A percentile compares a stretch with the other conserved stretches of the same genome.
These are phyloP conservation scores for Lichtheimia corymbifera DNA, from an alignment of 371 early-diverging fungal species.

Conservation along the genomic window DNA sequence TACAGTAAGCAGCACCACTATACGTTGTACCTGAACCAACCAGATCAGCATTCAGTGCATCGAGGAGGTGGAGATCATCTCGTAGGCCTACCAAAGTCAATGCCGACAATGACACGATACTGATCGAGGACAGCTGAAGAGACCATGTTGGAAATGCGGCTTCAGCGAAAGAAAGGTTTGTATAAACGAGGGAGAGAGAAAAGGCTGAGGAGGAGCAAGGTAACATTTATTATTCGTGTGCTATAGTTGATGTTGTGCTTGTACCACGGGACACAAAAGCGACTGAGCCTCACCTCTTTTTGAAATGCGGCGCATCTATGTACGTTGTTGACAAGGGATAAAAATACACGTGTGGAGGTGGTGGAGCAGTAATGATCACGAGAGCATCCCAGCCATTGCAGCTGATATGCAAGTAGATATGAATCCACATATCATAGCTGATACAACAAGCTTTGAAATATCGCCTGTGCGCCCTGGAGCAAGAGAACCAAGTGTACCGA, in stretches of 20 bases:
- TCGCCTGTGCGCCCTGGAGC: conserved; percentile 81
- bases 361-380: not conserved
- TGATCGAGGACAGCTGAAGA: conserved; percentile 24
- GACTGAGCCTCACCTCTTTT: no score
- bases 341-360: no score
- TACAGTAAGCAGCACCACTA: conserved; percentile 59
- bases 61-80: not conserved
- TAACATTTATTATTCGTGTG: not conserved
- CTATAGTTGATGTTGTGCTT: not conserved
- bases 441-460: conserved; percentile 73
- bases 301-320: no score
- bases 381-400: conserved; percentile 79
- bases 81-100: conserved; percentile 51
- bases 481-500: conserved; percentile 78
- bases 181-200: conserved; percentile 10
- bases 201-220: not conserved
- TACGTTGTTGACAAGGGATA: no score
- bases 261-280: not conserved
- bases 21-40: conserved; percentile 55
- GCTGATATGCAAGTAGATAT: conserved; percentile 84
- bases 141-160: conserved; percentile 14
- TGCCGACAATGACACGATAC: conserved; percentile 60
- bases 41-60: not conserved
- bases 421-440: conserved; percentile 83
- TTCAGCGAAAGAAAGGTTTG: not conserved